Base-by-base conservation (phyloP, 139 green algal species). In the Parachlorella kessleri region DNA sequence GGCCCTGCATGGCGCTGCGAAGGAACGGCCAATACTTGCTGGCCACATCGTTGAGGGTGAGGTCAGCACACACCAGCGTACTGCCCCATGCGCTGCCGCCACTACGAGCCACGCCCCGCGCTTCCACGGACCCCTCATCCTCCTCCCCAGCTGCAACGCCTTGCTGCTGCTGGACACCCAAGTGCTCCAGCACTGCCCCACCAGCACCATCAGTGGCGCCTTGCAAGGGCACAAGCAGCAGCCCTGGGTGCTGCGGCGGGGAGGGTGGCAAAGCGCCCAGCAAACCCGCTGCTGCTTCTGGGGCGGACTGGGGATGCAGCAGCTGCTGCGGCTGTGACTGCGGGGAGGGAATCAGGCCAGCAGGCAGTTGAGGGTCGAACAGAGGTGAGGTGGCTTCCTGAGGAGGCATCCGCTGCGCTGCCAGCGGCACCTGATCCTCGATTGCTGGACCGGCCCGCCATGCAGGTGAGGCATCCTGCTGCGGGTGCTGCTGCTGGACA, bases 11-110 rank as follows among this genome's bases (percentile, higher is more conserved):
- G 35, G 59, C 67, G 30, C 30, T 75, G 4, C 68, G 55, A 54
- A 80, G 40, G 39, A 79, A 78, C 2, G 79, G 79, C 79, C 79
- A 84, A 71, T 84, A 80, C 73, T 85, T 35, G 35, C 40, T 73
- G 36, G 65, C 80, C n/a, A 85, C 72, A n/a, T 85, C 80, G 38
- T 85, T 75, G 10, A 85, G 30, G 2, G 80, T 81, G 32, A 85
- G 76, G 66, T 85, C 80, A 35, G 80, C 80, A 23, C 80, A 85
- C 41, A 85, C 80, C 73, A 85, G 66, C 4, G 72, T 74, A 65
- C 80, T 85, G 38, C 73, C 80, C 80, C 80, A 85, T 36, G 76
- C 67, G 53, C 76, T 81, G 76, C 76, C 74, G 33, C 42, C 66
- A 65, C 66, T 75, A 35, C 74, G 65, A 26, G 42, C 48, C 21